A percentile compares a stretch with the other conserved stretches of the same genome.
phyloP scores from a whole-genome alignment of 1,284 basidiomycete species.

The Pterulicium gracile region DNA sequence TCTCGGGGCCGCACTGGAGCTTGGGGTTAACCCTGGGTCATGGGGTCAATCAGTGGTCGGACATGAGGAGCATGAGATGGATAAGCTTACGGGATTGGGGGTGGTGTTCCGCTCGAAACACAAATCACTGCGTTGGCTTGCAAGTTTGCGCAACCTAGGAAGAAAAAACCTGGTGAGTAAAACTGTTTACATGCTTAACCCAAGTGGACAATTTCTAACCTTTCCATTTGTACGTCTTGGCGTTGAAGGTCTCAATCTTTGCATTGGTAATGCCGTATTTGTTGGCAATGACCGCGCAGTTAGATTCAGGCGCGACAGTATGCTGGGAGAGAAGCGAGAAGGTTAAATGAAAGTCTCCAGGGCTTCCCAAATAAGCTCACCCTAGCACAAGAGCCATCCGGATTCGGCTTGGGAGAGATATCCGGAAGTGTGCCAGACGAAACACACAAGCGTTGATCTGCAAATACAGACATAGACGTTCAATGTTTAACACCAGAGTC shows the following conservation, averaged over 20 bases:
- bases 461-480: too few relatives aligned
- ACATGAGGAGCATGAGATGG: neutral
- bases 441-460: too few relatives aligned
- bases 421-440: too few relatives aligned
- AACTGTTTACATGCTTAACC: neutral
- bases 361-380: too few relatives aligned
- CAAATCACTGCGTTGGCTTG: slow-evolving; percentile 11
- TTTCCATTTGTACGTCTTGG: slow-evolving; percentile 10
- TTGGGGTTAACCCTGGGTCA: slow-evolving; percentile 7
- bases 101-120: slow-evolving; percentile 11
- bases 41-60: neutral
- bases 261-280: slow-evolving; percentile 6
- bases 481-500: too few relatives aligned
- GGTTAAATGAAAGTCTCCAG: too few relatives aligned
- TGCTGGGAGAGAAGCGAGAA: too few relatives aligned
- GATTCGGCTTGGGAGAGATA: too few relatives aligned
- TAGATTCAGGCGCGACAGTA: too few relatives aligned
- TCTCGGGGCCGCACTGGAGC: slow-evolving; percentile 11
- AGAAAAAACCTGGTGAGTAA: neutral
- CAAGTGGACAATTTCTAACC: slow-evolving; percentile 5
- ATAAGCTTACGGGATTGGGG: slow-evolving; percentile 10
- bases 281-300: too few relatives aligned
- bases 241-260: slow-evolving; percentile 8
- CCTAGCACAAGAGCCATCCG: too few relatives aligned
- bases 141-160: slow-evolving; percentile 7